Evolutionary conservation across 2,329 filamentous ascomycete species (phyloP).

Genomic region (Ambrosiella beaveri): DNA sequence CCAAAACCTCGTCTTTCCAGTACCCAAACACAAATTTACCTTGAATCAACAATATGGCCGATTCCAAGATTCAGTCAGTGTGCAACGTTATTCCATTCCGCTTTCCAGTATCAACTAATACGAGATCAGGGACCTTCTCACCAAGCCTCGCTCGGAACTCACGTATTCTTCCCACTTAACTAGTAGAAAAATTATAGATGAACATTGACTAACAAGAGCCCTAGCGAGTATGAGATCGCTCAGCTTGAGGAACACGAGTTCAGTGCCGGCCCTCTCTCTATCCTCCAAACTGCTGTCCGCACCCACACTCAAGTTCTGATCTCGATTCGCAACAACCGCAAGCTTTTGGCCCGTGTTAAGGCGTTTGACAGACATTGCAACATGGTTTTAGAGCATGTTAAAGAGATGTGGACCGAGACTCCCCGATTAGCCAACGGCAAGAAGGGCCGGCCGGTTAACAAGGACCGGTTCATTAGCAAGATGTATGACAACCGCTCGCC

Average conservation of each 20-base stretch:
- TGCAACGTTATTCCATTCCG: background rate
- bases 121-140: slow-evolving; percentile 56
- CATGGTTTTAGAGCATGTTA: slow-evolving; percentile 90
- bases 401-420: slow-evolving; percentile 98
- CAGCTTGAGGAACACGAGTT: slow-evolving; percentile 46
- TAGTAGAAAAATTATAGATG: too few species aligned
- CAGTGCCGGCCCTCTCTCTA: slow-evolving; percentile 47
- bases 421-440: slow-evolving; percentile 68
- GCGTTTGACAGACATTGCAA: slow-evolving; percentile 98
- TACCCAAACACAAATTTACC: background rate
- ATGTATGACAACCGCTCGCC: slow-evolving; percentile 42
- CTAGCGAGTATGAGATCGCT: slow-evolving; percentile 80
- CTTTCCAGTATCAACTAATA: slow-evolving; percentile 17
- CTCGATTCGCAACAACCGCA: slow-evolving; percentile 94
- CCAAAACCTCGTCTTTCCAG: background rate
- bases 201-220: background rate
- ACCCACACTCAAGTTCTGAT: slow-evolving; percentile 92
- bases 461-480: slow-evolving; percentile 96
- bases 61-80: slow-evolving; percentile 52
- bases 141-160: slow-evolving; percentile 76
- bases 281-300: slow-evolving; percentile 91
- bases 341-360: slow-evolving; percentile 91
- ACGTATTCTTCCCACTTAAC: slow-evolving; percentile 39
- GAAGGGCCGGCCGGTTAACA: slow-evolving; percentile 82
- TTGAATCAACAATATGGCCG: slow-evolving; percentile 32